Evolutionary conservation across 306 rosid species (phyloP), one percentile per base, ranked within the genome.

Genomic region (Bauhinia variegata): DNA sequence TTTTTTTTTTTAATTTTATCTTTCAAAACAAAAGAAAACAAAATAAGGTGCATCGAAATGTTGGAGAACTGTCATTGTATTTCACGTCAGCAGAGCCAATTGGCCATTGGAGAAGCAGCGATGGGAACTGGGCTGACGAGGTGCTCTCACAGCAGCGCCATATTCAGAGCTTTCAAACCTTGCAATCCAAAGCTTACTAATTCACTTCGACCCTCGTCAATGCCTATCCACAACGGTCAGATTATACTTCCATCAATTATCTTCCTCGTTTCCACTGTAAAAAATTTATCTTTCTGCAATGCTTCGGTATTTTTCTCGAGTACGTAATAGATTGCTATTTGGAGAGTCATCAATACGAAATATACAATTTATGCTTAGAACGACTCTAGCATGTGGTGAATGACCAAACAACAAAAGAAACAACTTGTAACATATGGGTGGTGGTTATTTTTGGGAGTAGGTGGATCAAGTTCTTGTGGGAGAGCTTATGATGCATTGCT

Each of bases 401-500:
- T 23, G 28, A 2, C 28, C 28, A 23, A 23, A 23, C 28, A 23
- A 23, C 2, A 23, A 23, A 23, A 1, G 9, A n/a, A 18, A 31
- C 11, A 36, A 8, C 34, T 15, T 70, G 28, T 8, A 43, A 30
- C 31, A 4, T 4, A 14, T 18, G 17, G 17, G 33, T 34, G 42
- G 12, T 44, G 16, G 16, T 23, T 32, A 36, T 48, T 63, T 65
- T 3, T 54, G 17, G 51, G 48, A 42, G 13, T 63, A 75, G 83
- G 31, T 74, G 72, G 75, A 54, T 70, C 76, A 39, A 58, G 76
- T 44, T 54, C 65, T 11, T 0, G 42, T 34, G 53, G 52, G 41
- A 80, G 70, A 52, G 75, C 77, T 23, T 93, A 87, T 47, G 98
- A 89, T 65, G 96, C 88, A 47, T 78, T 93, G 79, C 55, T 93